A percentile compares a stretch with the other conserved stretches of the same genome.
These are phyloP conservation scores for Penicillium janthinellum DNA, from an alignment of 2,329 filamentous ascomycete genomes.

Conservation along the genomic window DNA sequence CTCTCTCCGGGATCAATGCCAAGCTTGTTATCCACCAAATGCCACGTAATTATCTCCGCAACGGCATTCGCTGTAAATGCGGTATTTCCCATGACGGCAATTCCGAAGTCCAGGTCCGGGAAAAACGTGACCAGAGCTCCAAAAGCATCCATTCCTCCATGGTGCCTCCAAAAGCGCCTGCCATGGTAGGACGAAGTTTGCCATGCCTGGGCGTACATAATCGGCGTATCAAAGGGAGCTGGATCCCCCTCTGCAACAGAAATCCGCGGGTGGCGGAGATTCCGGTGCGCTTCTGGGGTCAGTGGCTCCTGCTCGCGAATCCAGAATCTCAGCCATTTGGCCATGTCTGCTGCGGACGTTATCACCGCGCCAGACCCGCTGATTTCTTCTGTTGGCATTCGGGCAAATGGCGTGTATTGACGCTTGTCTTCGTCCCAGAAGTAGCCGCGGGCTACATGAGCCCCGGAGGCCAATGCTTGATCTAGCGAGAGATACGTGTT, in stretches of 20 bases:
- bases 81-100: neutral
- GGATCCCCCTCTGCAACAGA: neutral
- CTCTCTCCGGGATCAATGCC: neutral
- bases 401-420: neutral
- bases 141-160: conserved; percentile 1
- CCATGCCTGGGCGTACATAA: neutral
- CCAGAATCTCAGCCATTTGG: neutral
- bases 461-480: conserved; percentile 33
- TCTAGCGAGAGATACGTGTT: conserved; percentile 40
- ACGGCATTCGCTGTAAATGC: neutral
- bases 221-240: neutral
- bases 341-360: neutral
- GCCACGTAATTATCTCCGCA: neutral
- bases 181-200: neutral
- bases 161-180: neutral
- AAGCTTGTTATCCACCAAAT: neutral
- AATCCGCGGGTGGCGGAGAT: neutral
- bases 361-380: neutral
- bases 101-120: neutral
- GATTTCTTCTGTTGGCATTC: neutral
- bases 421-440: conserved; percentile 13
- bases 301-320: neutral
- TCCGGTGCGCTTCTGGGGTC: neutral
- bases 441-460: conserved; percentile 30
- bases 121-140: neutral